Conservation (phyloP, 1,284 basidiomycete genomes). For the Apiotrichum veenhuisii region DNA sequence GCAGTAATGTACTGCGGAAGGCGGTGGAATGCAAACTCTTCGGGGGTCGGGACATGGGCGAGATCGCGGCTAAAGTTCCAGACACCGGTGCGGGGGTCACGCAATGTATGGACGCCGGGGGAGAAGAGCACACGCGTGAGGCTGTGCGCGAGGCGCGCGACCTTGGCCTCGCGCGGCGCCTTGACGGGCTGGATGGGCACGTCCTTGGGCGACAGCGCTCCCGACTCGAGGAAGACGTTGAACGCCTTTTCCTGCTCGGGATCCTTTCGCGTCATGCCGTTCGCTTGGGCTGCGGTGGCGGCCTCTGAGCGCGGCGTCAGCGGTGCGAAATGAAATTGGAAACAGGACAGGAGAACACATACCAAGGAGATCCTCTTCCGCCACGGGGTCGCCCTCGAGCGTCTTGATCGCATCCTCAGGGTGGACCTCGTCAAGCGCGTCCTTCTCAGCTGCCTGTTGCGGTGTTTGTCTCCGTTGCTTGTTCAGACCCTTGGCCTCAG, state of each 20-base stretch:
- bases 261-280: background rate
- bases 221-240: background rate
- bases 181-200: constrained; percentile 32
- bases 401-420: background rate
- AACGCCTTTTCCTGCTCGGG: background rate
- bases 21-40: constrained; percentile 86
- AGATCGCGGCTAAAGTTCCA: constrained; percentile 79
- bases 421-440: background rate
- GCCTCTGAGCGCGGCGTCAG: background rate
- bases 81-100: constrained; percentile 77
- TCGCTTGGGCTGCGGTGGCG: background rate
- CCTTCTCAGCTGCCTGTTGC: background rate
- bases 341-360: background rate
- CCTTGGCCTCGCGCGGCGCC: constrained; percentile 47
- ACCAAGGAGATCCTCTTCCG: constrained; percentile 1
- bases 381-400: background rate
- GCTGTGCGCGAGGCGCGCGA: constrained; percentile 70
- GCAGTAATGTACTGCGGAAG: constrained; percentile 74
- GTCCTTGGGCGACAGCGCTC: background rate
- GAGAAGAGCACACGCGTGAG: constrained; percentile 82
- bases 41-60: constrained; percentile 67
- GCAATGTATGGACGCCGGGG: constrained; percentile 86
- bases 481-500: background rate
- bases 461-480: background rate
- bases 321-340: background rate